Evolutionary conservation across 1,284 basidiomycete genomes (phyloP).

Genomic region (Hypsizygus ulmarius): DNA sequence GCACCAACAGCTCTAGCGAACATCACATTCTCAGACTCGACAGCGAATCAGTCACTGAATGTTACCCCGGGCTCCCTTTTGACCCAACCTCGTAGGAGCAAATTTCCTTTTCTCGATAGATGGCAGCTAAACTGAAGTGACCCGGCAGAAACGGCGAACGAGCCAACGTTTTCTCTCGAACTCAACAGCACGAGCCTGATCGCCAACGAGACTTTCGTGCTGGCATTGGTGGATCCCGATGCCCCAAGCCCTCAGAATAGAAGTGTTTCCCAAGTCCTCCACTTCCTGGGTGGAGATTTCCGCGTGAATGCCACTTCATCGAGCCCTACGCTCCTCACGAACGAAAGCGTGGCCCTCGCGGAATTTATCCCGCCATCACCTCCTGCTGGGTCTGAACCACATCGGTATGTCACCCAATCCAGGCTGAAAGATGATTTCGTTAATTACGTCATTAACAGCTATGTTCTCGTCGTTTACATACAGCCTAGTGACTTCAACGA

Average conservation of each 20-base stretch:
- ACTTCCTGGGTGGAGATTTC: constrained; percentile 45
- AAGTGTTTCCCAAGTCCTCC: constrained; percentile 41
- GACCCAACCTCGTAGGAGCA: constrained; percentile 39
- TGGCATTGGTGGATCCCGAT: constrained; percentile 50
- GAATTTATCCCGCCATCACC: constrained; percentile 41
- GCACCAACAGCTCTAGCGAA: constrained; percentile 34
- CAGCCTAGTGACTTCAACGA: constrained; percentile 32
- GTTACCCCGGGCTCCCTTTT: constrained; percentile 39
- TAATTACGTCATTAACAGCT: constrained; percentile 23
- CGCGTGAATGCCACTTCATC: constrained; percentile 26
- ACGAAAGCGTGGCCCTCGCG: constrained; percentile 41
- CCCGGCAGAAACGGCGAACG: constrained; percentile 34
- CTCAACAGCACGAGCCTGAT: constrained; percentile 26
- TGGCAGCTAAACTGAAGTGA: no score
- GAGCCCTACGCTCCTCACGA: constrained; percentile 26
- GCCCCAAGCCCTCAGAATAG: constrained; percentile 45
- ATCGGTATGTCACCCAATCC: constrained; percentile 34
- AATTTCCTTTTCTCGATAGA: neutral
- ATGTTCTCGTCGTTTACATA: constrained; percentile 33
- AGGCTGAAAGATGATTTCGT: neutral
- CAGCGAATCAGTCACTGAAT: constrained; percentile 27
- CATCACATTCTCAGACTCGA: constrained; percentile 36
- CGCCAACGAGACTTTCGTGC: constrained; percentile 35
- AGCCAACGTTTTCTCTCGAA: constrained; percentile 36
- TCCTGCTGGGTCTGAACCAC: constrained; percentile 46